Conservation (phyloP, 805 yeast genomes). For the Schwanniomyces occidentalis region DNA sequence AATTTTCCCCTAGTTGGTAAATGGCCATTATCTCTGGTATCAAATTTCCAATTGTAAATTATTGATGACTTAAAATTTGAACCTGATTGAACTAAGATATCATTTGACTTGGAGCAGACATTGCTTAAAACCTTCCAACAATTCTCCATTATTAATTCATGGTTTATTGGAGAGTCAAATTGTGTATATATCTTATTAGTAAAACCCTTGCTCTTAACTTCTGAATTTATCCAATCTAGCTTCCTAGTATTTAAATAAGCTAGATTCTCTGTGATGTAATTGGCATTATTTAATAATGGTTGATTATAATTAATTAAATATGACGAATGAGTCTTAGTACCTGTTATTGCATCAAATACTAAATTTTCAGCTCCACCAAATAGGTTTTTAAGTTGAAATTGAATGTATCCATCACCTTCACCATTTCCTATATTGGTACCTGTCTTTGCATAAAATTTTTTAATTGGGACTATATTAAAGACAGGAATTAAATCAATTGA, state of each 20-base stretch:
- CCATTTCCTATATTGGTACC: conserved; percentile 97
- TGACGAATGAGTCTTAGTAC: conserved; percentile 50
- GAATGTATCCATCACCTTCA: conserved; percentile 92
- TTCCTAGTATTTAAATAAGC: conserved; percentile 44
- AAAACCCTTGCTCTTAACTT: conserved; percentile 44
- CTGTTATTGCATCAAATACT: conserved; percentile 51
- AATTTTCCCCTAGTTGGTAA: conserved; percentile 46
- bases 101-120: conserved; percentile 26
- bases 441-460: conserved; percentile 77
- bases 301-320: conserved; percentile 48
- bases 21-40: conserved; percentile 43
- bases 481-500: conserved; percentile 32
- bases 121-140: conserved; percentile 38
- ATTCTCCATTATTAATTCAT: conserved; percentile 50
- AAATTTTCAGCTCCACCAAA: conserved; percentile 60
- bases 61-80: conserved; percentile 46
- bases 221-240: conserved; percentile 51
- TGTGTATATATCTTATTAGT: conserved; percentile 42
- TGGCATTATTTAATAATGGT: conserved; percentile 46
- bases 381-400: conserved; percentile 58
- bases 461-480: conserved; percentile 51
- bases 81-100: conserved; percentile 43
- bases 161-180: conserved; percentile 36
- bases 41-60: conserved; percentile 40
- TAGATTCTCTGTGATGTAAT: conserved; percentile 39